phyloP scores from a whole-genome alignment of 2,329 filamentous ascomycete species.

The Nemania serpens region DNA sequence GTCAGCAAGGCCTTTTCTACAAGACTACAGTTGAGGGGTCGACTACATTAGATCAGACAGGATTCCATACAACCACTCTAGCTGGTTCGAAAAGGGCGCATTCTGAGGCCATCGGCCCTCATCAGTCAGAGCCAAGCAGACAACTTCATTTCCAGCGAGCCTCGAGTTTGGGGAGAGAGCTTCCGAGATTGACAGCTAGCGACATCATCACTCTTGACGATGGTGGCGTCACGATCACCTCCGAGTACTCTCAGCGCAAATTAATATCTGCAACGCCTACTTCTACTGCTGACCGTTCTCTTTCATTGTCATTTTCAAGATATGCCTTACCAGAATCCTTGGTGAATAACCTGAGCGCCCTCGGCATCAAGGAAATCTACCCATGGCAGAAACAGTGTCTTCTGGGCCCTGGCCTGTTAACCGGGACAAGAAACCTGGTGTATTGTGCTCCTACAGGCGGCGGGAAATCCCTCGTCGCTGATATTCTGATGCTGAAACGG shows the following conservation, averaged over 20 bases:
- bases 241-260: constrained; percentile 63
- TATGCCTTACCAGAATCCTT: constrained; percentile 67
- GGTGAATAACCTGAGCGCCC: constrained; percentile 65
- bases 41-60: constrained; percentile 46
- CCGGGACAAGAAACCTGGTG: constrained; percentile 71
- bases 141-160: constrained; percentile 36
- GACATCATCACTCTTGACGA: constrained; percentile 48
- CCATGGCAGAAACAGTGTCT: constrained; percentile 81
- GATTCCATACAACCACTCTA: constrained; percentile 46
- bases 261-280: constrained; percentile 59
- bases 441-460: constrained; percentile 80
- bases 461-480: constrained; percentile 76
- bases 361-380: constrained; percentile 76
- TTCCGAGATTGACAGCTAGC: constrained; percentile 48
- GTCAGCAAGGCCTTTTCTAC: constrained; percentile 46
- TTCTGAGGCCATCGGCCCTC: constrained; percentile 28
- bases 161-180: constrained; percentile 26
- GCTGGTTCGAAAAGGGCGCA: constrained; percentile 55
- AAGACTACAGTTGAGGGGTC: constrained; percentile 55
- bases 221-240: constrained; percentile 36
- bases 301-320: constrained; percentile 64
- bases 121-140: constrained; percentile 32
- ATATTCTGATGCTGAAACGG: constrained; percentile 73
- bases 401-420: constrained; percentile 66
- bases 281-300: constrained; percentile 54